Percentiles rank a stretch among this genome's conserved stretches.
Evolutionary conservation across 2,329 filamentous ascomycete genomes (phyloP).

Genomic region (Myotisia sp.): DNA sequence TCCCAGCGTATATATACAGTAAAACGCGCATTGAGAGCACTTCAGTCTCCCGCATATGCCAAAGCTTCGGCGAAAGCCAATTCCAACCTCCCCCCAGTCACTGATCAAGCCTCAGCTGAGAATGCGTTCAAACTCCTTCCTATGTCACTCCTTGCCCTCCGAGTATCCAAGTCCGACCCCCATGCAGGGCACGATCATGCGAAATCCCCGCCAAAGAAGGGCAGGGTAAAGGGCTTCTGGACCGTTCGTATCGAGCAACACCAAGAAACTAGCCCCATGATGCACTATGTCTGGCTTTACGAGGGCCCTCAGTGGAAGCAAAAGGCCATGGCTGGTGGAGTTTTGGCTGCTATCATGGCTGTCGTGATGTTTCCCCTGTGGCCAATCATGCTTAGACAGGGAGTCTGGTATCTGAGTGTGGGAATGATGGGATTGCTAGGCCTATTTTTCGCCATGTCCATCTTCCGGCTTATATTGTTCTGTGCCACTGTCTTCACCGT

Average conservation of each 20-base stretch:
- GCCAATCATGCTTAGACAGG: constrained; percentile 79
- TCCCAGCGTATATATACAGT: constrained; percentile 39
- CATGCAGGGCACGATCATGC: constrained; percentile 59
- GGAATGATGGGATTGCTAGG: constrained; percentile 79
- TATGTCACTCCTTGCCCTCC: constrained; percentile 81
- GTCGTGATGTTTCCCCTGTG: constrained; percentile 92
- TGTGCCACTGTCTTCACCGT: constrained; percentile 74
- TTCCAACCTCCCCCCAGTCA: constrained; percentile 72
- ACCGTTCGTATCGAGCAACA: constrained; percentile 91
- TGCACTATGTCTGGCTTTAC: constrained; percentile 95
- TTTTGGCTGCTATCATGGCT: constrained; percentile 68
- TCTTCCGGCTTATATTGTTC: constrained; percentile 91
- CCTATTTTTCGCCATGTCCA: constrained; percentile 93
- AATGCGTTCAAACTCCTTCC: constrained; percentile 92
- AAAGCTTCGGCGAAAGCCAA: constrained; percentile 78
- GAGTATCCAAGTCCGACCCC: constrained; percentile 69
- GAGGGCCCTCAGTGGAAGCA: constrained; percentile 89
- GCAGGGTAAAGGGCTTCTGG: constrained; percentile 91
- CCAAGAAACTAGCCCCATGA: constrained; percentile 52
- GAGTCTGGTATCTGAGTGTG: constrained; percentile 96
- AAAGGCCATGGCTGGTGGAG: constrained; percentile 77
- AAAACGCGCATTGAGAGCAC: constrained; percentile 83
- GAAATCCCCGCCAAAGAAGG: constrained; percentile 53
- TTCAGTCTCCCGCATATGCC: constrained; percentile 77
- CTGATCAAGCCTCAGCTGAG: constrained; percentile 74